phyloP scores from a whole-genome alignment of 306 rosid genomes.

The Carpinus viminea region DNA sequence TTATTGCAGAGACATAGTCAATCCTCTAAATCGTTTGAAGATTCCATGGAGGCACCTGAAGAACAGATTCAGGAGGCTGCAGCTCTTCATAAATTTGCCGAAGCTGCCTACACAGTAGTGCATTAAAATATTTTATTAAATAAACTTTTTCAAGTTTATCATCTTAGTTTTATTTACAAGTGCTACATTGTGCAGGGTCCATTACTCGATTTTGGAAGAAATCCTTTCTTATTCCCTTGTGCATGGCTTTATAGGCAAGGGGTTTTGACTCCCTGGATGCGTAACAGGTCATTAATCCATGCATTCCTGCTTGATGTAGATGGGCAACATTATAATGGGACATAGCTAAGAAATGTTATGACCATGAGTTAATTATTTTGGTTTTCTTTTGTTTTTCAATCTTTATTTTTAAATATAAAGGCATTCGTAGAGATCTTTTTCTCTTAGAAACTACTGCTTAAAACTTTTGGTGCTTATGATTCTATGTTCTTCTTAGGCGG shows the following conservation, averaged over 20 bases:
- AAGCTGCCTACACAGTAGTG: conserved; percentile 92
- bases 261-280: conserved; percentile 79
- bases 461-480: conserved; percentile 20
- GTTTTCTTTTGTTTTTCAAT: conserved; percentile 1
- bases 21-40: conserved; percentile 44
- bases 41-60: conserved; percentile 52
- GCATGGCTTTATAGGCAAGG: conserved; percentile 91
- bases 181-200: conserved; percentile 72
- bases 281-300: conserved; percentile 63
- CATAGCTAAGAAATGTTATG: neutral
- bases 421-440: conserved; percentile 6
- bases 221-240: conserved; percentile 77
- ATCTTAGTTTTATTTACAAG: conserved; percentile 20
- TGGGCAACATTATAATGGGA: conserved; percentile 19
- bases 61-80: conserved; percentile 70
- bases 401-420: conserved; percentile 11
- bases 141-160: conserved; percentile 9
- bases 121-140: conserved; percentile 8
- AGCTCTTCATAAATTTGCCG: conserved; percentile 84
- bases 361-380: neutral
- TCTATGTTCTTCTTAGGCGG: conserved; percentile 46
- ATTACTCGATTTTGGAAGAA: conserved; percentile 88
- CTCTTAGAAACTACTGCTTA: neutral
- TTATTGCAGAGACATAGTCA: conserved; percentile 61
- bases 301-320: conserved; percentile 37